A percentile compares a stretch with the other conserved stretches of the same genome.
phyloP scores from a whole-genome alignment of 169 alveolate species.

The Babesia caballi region DNA sequence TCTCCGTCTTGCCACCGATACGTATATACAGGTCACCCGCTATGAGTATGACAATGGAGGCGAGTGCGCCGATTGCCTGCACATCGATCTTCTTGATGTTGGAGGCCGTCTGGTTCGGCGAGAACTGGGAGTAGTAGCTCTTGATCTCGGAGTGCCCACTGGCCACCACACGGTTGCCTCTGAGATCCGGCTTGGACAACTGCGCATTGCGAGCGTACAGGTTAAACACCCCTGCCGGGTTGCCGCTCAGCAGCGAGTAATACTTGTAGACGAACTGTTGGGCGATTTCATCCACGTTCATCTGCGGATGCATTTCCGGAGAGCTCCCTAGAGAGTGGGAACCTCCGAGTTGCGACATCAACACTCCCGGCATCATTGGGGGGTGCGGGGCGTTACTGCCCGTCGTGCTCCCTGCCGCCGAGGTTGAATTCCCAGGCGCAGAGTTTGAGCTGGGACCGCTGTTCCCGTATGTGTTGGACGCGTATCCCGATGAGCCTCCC shows the following conservation, averaged over 20 bases:
- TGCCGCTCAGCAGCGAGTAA: slow-evolving; percentile 54
- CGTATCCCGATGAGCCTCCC: slow-evolving; percentile 2
- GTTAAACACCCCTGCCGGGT: slow-evolving; percentile 47
- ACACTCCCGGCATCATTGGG: not conserved
- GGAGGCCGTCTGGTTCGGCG: slow-evolving; percentile 26
- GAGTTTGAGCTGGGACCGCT: not conserved
- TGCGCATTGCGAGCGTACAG: slow-evolving; percentile 48
- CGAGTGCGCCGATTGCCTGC: slow-evolving; percentile 27
- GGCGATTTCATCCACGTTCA: slow-evolving; percentile 49
- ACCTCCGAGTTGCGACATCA: not conserved
- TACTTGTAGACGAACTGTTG: slow-evolving; percentile 51
- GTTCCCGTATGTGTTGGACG: not conserved
- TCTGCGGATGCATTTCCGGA: not conserved
- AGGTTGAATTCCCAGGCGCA: not conserved
- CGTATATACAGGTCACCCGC: slow-evolving; percentile 19
- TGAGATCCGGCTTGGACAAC: slow-evolving; percentile 44
- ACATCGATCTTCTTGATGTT: slow-evolving; percentile 41
- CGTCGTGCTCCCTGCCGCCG: not conserved
- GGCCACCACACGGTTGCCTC: slow-evolving; percentile 51
- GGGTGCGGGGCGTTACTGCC: not conserved
- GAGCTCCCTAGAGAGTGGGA: not conserved
- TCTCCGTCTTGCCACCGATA: not conserved
- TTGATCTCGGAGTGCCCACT: slow-evolving; percentile 51
- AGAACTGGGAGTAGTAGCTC: slow-evolving; percentile 44
- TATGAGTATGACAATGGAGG: slow-evolving; percentile 18